These are phyloP conservation scores for Ophidiomyces ophidiicola DNA, from an alignment of 2,329 filamentous ascomycete genomes.

Conservation along the genomic window DNA sequence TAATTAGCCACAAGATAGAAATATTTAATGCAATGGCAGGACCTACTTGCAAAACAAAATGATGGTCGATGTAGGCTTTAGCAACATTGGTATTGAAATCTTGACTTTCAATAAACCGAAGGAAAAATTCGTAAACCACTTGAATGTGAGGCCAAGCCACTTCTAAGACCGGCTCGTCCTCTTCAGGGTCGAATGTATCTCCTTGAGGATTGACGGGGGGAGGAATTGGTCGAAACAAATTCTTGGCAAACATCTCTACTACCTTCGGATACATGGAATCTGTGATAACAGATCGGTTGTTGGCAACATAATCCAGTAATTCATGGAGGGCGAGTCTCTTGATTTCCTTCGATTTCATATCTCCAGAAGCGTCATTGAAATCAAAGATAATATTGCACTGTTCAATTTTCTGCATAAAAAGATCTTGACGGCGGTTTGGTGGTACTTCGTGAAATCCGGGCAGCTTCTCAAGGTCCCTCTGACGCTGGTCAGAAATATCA, in stretches of 20 bases:
- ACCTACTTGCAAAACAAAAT: slow-evolving; percentile 71
- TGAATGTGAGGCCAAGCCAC: slow-evolving; percentile 99
- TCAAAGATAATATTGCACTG: slow-evolving; percentile 99
- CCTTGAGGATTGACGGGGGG: slow-evolving; percentile 96
- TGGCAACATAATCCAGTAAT: slow-evolving; percentile 92
- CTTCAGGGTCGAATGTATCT: slow-evolving; percentile 95
- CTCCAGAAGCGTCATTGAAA: slow-evolving; percentile 93
- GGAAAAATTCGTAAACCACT: slow-evolving; percentile 98
- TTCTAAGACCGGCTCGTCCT: slow-evolving; percentile 94
- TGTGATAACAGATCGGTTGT: slow-evolving; percentile 95
- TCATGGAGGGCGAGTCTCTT: slow-evolving; percentile 93
- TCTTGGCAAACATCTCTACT: slow-evolving; percentile 99
- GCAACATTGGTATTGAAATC: slow-evolving; percentile 99
- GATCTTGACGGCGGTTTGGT: slow-evolving; percentile 82
- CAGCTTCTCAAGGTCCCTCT: slow-evolving; percentile 87
- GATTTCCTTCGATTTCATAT: slow-evolving; percentile 99
- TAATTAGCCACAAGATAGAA: neutral
- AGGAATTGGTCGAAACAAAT: slow-evolving; percentile 91
- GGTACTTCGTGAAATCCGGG: slow-evolving; percentile 96
- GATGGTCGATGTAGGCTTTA: slow-evolving; percentile 96
- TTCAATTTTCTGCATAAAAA: slow-evolving; percentile 99
- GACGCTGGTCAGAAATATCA: slow-evolving; percentile 83
- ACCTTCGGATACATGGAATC: slow-evolving; percentile 98
- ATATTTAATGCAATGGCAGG: slow-evolving; percentile 12
- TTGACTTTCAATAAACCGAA: slow-evolving; percentile 96